Base-by-base conservation (phyloP, 1,284 basidiomycete genomes). In the Ceratorhiza oryzae-sativae region DNA sequence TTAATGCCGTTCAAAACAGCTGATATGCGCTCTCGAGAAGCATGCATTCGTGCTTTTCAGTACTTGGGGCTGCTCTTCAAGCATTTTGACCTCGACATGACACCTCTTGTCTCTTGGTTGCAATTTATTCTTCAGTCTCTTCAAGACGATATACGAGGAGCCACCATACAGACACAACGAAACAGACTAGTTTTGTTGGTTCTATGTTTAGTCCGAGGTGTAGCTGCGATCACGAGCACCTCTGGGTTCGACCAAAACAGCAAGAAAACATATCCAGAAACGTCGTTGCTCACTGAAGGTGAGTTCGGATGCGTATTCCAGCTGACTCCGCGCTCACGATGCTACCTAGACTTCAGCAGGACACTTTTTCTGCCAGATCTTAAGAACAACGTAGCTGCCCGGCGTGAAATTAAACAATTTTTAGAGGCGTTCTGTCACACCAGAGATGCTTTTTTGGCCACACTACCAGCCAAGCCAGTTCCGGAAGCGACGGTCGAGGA, bases 11-110 rank as follows among this genome's bases (percentile, higher is more conserved):
- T 97, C 79, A 81, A 83, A 25, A 81, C 85, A 15, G 90, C 90
- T 0, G 90, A 94, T 76, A 81, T 85, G 27, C 83, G 86, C n/a
- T 90, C 91, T 0, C 88, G 94, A 15, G 80, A 88, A 36, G 87
- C 90, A 9, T 87, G 88, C 75, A 87, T 98, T 62, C 87, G 92
- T 8, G 93, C 92, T 0, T 83, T 92, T 77, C 89, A 91, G 85
- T 88, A 91, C 77, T 86, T 94, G 23, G 87, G 87, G 0, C 86
- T 88, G 27, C 84, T 94, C 12, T 84, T 90, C 76, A 85, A 87
- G 23, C 87, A 90, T 72, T 86, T 90, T 58, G 77, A 79, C 0
- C 79, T 90, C 8, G 81, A 85, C 1, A 77, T 95, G 13, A 78
- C 84, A 18, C 85, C 85, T 0, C 84, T 91, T 2, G 81, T 88